Evolutionary conservation across 2,329 filamentous ascomycete genomes (phyloP), one percentile per base, ranked within the genome.

Genomic region (Trichoderma sp.): DNA sequence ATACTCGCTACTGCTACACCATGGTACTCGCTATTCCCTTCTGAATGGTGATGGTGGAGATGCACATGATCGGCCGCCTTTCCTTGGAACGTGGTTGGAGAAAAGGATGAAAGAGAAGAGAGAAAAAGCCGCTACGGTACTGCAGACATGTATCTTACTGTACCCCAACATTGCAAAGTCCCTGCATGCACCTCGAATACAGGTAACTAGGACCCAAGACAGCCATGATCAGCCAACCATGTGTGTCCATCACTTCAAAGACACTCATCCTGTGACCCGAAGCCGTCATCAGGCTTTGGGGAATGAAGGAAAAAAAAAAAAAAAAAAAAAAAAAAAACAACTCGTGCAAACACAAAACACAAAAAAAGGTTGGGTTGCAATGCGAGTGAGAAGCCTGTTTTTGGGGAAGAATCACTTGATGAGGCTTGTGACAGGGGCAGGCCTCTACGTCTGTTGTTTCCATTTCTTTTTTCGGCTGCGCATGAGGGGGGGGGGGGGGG

Each of bases 1-100:
- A 16, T 11, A 34, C 26, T 28, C 28, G n/a, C 30, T 52, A 32
- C 32, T 14, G 26, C 30, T 52, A 21, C 32, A n/a, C 16, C 39
- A 43, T 18, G 39, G 16, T 2, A n/a, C 10, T 49, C 10, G 43
- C 43, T 49, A 49, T 24, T 21, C 60, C 49, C 18, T 49, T 63
- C 60, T 39, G 11, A 51, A 56, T 46, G 61, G 61, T 8, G 49
- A 56, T 37, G 18, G 61, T 55, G 34, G 32, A 65, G 51, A 43
- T 39, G 51, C 61, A 65, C 61, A 65, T 65, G 61, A 65, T 34
- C 34, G 34, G 18, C 34, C 18, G 34, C 61, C 54, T 65, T 28
- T 49, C 43, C 43, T 49, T 49, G 43, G 43, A 21, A 49, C 21
- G 43, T 49, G 43, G 43, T 49, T 49, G 43, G 43, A 49, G 43